These are phyloP conservation scores for Syzygium oleosum DNA, from an alignment of 345 rosid species.

Conservation along the genomic window DNA sequence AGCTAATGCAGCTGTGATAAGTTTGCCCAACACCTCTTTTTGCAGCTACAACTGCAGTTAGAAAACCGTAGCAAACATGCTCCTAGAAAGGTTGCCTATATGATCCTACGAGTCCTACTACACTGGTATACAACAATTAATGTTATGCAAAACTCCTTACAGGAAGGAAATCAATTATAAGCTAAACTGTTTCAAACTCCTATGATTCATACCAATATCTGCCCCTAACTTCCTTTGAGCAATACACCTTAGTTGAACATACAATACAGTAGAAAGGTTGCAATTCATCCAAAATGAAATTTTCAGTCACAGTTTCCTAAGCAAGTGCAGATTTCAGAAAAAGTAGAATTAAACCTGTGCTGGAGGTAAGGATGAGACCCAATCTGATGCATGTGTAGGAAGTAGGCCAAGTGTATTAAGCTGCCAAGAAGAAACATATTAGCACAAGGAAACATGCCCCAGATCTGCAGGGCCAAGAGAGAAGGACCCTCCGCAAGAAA, in stretches of 20 bases:
- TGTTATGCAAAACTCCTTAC: not conserved
- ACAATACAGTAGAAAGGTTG: not conserved
- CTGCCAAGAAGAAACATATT: constrained; percentile 30
- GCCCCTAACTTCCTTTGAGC: not conserved
- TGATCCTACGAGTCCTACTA: not conserved
- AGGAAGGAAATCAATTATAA: not conserved
- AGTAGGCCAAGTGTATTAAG: constrained; percentile 96
- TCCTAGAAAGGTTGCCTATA: not conserved
- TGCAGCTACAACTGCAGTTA: not conserved
- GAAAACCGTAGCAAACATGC: not conserved
- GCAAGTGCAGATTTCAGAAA: not conserved
- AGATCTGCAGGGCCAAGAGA: not conserved
- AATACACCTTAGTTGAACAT: not conserved
- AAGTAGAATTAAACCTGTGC: constrained; percentile 56
- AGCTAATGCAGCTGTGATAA: not conserved
- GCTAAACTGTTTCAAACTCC: not conserved
- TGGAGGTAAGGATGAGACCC: constrained; percentile 97
- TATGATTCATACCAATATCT: not conserved
- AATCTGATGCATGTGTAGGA: constrained; percentile 97
- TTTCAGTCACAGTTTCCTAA: not conserved
- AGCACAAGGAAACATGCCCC: not conserved
- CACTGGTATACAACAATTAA: not conserved
- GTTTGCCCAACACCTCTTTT: not conserved
- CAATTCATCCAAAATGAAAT: not conserved
- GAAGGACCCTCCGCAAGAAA: not conserved